Evolutionary conservation across 495 filamentous ascomycete species (phyloP).

Genomic region (Parachaetomium inaequale): DNA sequence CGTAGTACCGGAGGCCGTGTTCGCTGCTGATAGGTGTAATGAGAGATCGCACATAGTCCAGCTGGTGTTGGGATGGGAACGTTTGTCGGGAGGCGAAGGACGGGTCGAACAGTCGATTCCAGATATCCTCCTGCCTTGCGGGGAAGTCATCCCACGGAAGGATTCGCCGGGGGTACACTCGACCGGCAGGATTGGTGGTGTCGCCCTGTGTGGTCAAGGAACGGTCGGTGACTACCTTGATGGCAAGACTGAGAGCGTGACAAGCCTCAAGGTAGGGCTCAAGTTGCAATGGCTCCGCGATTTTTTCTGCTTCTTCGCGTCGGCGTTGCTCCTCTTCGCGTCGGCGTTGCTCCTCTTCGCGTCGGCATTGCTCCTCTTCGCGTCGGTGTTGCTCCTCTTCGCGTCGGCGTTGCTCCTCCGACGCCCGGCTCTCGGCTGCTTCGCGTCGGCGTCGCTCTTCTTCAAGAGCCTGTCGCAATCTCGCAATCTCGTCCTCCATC

Average conservation of each 20-base stretch:
- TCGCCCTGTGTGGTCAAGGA: conserved; percentile 33
- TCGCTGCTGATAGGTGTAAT: conserved; percentile 32
- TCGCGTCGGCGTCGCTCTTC: background rate
- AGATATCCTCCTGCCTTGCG: conserved; percentile 27
- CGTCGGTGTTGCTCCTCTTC: conserved; percentile 25
- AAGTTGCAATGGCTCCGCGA: conserved; percentile 26
- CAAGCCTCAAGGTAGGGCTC: conserved; percentile 34
- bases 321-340: conserved; percentile 21
- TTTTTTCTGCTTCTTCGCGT: conserved; percentile 29
- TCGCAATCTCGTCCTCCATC: conserved; percentile 6
- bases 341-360: background rate
- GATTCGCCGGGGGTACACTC: conserved; percentile 34
- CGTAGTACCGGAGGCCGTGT: conserved; percentile 29
- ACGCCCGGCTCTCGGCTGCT: no score
- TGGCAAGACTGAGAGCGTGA: conserved; percentile 31
- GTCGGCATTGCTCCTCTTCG: conserved; percentile 17
- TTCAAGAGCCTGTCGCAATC: conserved; percentile 4
- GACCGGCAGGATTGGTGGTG: conserved; percentile 31
- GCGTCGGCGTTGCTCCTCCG: background rate
- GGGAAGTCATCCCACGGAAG: conserved; percentile 34
- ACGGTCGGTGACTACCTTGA: conserved; percentile 32
- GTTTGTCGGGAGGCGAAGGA: conserved; percentile 24
- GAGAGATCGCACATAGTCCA: conserved; percentile 29
- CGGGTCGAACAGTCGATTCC: conserved; percentile 24
- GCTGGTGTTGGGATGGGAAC: conserved; percentile 33